phyloP scores from a whole-genome alignment of 257 asterid genomes.

The Fraxinus quadrangulata region DNA sequence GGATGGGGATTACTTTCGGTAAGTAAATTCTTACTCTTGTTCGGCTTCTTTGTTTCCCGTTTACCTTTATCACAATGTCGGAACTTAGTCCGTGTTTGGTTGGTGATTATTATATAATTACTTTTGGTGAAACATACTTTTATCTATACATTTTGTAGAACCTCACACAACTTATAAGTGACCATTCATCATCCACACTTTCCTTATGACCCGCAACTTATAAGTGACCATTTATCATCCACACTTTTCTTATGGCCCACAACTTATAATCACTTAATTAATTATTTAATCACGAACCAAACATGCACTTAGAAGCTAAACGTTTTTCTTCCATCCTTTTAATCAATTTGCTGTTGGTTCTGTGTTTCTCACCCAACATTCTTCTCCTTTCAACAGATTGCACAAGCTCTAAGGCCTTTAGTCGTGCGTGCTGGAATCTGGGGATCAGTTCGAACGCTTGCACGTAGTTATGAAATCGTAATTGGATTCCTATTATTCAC shows the following conservation, averaged over 20 bases:
- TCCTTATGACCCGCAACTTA: too few relatives aligned
- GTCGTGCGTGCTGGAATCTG: constrained; percentile 55
- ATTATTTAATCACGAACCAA: too few relatives aligned
- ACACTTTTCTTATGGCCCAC: too few relatives aligned
- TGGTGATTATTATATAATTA: too few relatives aligned
- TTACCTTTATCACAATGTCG: not conserved
- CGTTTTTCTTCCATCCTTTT: not conserved
- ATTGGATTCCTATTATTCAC: constrained; percentile 84
- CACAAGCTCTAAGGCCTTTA: constrained; percentile 75
- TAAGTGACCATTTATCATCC: too few relatives aligned
- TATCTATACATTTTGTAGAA: too few relatives aligned
- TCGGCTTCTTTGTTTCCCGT: not conserved
- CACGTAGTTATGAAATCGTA: constrained; percentile 73
- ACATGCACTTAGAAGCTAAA: too few relatives aligned
- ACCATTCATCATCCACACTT: too few relatives aligned
- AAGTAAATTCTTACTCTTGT: constrained; percentile 19
- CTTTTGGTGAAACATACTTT: too few relatives aligned
- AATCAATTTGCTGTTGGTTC: not conserved
- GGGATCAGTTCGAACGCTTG: constrained; percentile 80
- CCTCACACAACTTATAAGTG: too few relatives aligned
- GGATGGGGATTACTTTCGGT: constrained; percentile 98
- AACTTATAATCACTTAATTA: too few relatives aligned
- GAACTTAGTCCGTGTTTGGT: not conserved
- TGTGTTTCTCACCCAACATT: not conserved
- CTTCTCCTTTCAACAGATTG: constrained; percentile 49